Base-by-base conservation (phyloP, 257 asterid genomes). In the Capsicum pubescens region DNA sequence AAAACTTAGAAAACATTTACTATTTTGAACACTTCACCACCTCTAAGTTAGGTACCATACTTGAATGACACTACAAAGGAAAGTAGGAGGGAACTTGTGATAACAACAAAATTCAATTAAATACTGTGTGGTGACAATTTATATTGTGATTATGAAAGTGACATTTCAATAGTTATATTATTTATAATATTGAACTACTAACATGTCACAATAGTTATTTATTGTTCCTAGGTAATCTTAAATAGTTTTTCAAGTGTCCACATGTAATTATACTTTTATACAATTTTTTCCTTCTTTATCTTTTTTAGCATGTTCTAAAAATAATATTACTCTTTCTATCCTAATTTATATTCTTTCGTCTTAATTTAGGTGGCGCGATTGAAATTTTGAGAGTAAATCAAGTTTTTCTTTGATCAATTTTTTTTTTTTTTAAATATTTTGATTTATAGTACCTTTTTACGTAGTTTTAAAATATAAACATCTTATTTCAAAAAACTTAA, bases 31-130 rank as follows among this genome's bases (percentile, higher is more conserved):
- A 56, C 77, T 36, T 68, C 8, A 68, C 54, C 46, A 68, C 55
- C 55, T 69, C 77, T 39, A 39, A 69, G 55, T 69, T 39, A 39
- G 77, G 54, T 69, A 69, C 32, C 39, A 13, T 35, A 16, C 54
- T 68, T 67, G 74, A 68, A 15, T 68, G 76, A 39, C 76, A 8
- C 52, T 39, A 15, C 52, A 7, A 68, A 5, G 3, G 13, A 70
- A 70, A 70, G 56, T 70, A 16, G 57, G 56, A 68, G 14, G 79
- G 9, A 70, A 42, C 79, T 17, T 71, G 58, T 44, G 57, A 71
- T 44, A 8, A 8, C 26, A 16, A 39, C 8, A 42, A 55, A 7
- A 17, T 71, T 44, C 36, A 71, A 71, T 44, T 71, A 16, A 71
- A 71, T 44, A 36, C n/a, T 71, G 58, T 44, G 16, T 42, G 79